These are phyloP conservation scores for Wolfiporia cocos DNA, from an alignment of 1,284 basidiomycete genomes.

Conservation along the genomic window DNA sequence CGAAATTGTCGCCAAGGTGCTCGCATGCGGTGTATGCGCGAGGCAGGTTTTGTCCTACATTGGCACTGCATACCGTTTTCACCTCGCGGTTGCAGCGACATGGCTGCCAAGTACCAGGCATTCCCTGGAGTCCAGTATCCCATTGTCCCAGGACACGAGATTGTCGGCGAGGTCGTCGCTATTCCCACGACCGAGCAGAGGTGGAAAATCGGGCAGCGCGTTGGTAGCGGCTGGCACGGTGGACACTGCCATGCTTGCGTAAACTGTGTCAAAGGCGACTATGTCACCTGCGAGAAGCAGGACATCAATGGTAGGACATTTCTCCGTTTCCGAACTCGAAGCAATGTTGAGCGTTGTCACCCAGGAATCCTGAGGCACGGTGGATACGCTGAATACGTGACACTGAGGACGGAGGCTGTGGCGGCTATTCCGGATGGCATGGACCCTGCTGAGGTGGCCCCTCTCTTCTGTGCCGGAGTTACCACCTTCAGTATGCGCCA, in stretches of 20 bases:
- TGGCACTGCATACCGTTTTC: too few species aligned
- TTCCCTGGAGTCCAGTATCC: slow-evolving; percentile 6
- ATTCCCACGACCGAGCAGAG: slow-evolving; percentile 12
- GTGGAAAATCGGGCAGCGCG: slow-evolving; percentile 23
- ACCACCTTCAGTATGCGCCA: slow-evolving; percentile 19
- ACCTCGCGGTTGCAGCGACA: slow-evolving; percentile 12
- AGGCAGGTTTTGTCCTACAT: too few species aligned
- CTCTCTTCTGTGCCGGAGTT: slow-evolving; percentile 69
- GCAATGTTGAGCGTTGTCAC: too few species aligned
- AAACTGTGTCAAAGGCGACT: slow-evolving; percentile 18
- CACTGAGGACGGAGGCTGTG: too few species aligned
- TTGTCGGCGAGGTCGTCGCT: slow-evolving; percentile 22
- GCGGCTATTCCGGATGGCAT: slow-evolving; percentile 64
- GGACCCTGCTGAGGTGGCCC: slow-evolving; percentile 69
- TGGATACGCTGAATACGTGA: slow-evolving; percentile 18
- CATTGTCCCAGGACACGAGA: slow-evolving; percentile 22
- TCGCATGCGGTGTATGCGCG: too few species aligned
- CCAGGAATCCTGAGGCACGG: slow-evolving; percentile 12
- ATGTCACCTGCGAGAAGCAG: slow-evolving; percentile 13
- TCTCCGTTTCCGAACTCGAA: not conserved
- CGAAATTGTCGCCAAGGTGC: too few species aligned
- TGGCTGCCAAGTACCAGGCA: not conserved
- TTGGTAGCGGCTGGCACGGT: slow-evolving; percentile 23
- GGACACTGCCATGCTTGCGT: slow-evolving; percentile 16
- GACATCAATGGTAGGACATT: slow-evolving; percentile 18